phyloP scores from a whole-genome alignment of 2,329 filamentous ascomycete genomes.

The Botrytis elliptica region DNA sequence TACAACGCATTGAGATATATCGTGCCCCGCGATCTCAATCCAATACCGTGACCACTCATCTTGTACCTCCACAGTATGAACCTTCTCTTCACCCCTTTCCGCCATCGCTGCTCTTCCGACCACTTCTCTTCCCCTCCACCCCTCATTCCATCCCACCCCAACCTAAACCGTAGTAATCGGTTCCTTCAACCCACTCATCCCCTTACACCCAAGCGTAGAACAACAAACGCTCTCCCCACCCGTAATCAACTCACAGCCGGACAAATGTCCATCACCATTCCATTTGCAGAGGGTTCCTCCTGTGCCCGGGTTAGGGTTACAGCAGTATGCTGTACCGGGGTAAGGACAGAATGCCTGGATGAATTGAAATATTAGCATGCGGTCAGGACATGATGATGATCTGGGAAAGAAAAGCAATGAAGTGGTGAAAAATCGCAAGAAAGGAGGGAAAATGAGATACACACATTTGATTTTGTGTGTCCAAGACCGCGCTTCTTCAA shows the following conservation, averaged over 20 bases:
- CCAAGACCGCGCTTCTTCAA: neutral
- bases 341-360: conserved; percentile 6
- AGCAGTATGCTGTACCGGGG: conserved; percentile 14
- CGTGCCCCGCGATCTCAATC: neutral
- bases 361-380: fast-evolving
- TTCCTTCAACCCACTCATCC: conserved; percentile 4
- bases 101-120: neutral
- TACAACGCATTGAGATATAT: neutral
- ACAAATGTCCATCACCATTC: conserved; percentile 11
- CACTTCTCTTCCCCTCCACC: neutral
- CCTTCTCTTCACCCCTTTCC: neutral
- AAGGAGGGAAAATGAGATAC: neutral
- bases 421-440: neutral
- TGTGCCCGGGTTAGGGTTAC: neutral
- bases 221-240: conserved; percentile 13
- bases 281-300: neutral
- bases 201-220: neutral
- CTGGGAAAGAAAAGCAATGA: neutral
- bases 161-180: conserved; percentile 12
- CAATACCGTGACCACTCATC: neutral
- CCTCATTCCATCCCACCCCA: neutral
- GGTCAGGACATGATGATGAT: neutral
- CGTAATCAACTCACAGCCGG: neutral
- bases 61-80: fast-evolving
- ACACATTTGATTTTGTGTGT: neutral